Evolutionary conservation across 352 stramenopile species (phyloP).

Genomic region (Lagenidium sp.): DNA sequence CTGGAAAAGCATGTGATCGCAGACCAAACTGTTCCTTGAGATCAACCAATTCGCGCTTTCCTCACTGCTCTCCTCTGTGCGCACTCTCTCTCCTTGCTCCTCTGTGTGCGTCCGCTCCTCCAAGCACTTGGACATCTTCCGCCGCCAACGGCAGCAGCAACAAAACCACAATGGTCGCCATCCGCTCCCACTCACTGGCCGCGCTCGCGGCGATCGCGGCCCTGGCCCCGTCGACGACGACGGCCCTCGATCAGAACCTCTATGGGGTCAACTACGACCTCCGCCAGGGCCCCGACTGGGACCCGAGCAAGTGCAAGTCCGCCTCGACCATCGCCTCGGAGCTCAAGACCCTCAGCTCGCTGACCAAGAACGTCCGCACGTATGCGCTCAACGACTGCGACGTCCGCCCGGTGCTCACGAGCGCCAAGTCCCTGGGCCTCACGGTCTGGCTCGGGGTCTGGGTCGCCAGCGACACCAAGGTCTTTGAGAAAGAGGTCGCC

Average conservation of each 20-base stretch:
- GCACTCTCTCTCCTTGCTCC: not conserved
- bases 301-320: conserved; percentile 66
- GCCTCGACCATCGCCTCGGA: conserved; percentile 51
- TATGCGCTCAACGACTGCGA: conserved; percentile 78
- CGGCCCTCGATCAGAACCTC: conserved; percentile 62
- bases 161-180: too few species aligned
- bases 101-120: not conserved
- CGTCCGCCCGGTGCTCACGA: conserved; percentile 51
- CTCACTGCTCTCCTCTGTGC: not conserved
- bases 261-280: conserved; percentile 83
- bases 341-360: conserved; percentile 49
- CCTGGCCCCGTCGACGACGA: conserved; percentile 18
- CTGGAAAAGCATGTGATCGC: too few species aligned
- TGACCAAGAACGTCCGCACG: conserved; percentile 72
- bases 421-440: conserved; percentile 53
- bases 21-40: too few species aligned
- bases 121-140: too few species aligned
- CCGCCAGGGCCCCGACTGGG: conserved; percentile 72
- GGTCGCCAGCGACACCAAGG: conserved; percentile 51
- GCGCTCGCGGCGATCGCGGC: conserved; percentile 7
- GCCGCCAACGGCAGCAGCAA: too few species aligned
- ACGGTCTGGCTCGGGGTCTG: conserved; percentile 81
- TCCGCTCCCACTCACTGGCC: not conserved
- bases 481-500: conserved; percentile 60
- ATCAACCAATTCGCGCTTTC: not conserved